Conservation (phyloP, 2,329 filamentous ascomycete species). For the Cordyceps militaris region DNA sequence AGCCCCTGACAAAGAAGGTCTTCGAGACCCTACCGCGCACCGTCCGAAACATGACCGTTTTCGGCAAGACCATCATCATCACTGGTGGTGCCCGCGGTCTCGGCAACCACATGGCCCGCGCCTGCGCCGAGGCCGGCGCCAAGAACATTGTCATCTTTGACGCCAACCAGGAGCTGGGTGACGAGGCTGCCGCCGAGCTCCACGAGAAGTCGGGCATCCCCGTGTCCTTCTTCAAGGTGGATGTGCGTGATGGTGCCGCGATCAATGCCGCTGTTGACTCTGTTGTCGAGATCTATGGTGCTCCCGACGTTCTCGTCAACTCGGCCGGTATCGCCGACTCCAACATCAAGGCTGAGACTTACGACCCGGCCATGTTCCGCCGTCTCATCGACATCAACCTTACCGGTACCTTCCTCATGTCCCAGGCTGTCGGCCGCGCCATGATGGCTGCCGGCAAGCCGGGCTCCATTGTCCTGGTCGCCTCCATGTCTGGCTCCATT, state of each 20-base stretch:
- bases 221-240: conserved; percentile 71
- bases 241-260: conserved; percentile 64
- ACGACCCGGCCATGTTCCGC: conserved; percentile 70
- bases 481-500: conserved; percentile 74
- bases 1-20: conserved; percentile 46
- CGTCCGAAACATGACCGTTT: conserved; percentile 61
- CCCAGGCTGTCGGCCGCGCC: conserved; percentile 61
- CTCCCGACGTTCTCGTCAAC: conserved; percentile 70
- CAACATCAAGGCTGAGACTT: conserved; percentile 75
- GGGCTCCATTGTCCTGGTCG: conserved; percentile 68
- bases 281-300: conserved; percentile 59
- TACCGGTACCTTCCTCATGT: conserved; percentile 70
- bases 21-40: conserved; percentile 54
- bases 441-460: conserved; percentile 69
- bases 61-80: conserved; percentile 63
- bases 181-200: conserved; percentile 61
- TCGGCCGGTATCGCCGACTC: conserved; percentile 75
- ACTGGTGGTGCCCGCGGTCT: conserved; percentile 72
- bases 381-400: conserved; percentile 77
- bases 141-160: conserved; percentile 70
- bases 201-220: conserved; percentile 66
- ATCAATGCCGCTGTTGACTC: conserved; percentile 63
- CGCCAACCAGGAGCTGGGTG: conserved; percentile 67
- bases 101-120: conserved; percentile 72
- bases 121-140: conserved; percentile 68